Base-by-base conservation (phyloP, 2,329 filamentous ascomycete species). In the Neospermospora avenae region DNA sequence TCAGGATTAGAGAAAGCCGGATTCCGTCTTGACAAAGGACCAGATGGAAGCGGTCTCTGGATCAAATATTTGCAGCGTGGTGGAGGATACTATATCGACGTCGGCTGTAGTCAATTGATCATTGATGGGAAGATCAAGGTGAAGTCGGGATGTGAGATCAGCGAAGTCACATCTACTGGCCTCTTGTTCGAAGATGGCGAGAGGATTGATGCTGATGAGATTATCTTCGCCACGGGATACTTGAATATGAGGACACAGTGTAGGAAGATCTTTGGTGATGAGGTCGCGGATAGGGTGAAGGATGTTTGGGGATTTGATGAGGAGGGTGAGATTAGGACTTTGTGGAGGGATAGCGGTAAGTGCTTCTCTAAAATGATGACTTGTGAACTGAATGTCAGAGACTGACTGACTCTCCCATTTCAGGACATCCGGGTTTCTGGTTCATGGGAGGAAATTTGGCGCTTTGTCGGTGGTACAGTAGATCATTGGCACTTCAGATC, bases 41-140 rank as follows among this genome's bases (percentile, higher is more conserved):
- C 82, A 0, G 78, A 84, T 67, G 77, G 77, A 4, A 72, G 77
- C 0, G 84, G 84, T 0, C 73, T 87, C 1, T 77, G 80, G 58
- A 74, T 79, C 34, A 87, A 86, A 69, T 87, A 87, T 68, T 76
- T 84, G 57, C 81, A 84, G 65, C 79, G 82, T 4, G 84, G 84
- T 13, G 82, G 82, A 1, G 81, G 82, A 0, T 84, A 84, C 64
- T 84, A 84, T 65, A 81, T 85, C 60, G 80, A 85, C 61, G 80
- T 84, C 8, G 82, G 82, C 0, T 77, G 75, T 4, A 79, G 77
- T 7, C 72, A 80, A 65, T 74, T 84, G n/a, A 82, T 84, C 61
- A 72, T 74, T 18, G 77, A 82, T 35, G 80, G 81, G 3, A 81
- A 82, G 66, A 79, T 85, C 65, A 81, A 80, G 54, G 71, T 84